Percentiles rank a stretch among this genome's conserved stretches.
Evolutionary conservation across 129 eudicot species (phyloP).

Genomic region (Helianthus tuberosus): DNA sequence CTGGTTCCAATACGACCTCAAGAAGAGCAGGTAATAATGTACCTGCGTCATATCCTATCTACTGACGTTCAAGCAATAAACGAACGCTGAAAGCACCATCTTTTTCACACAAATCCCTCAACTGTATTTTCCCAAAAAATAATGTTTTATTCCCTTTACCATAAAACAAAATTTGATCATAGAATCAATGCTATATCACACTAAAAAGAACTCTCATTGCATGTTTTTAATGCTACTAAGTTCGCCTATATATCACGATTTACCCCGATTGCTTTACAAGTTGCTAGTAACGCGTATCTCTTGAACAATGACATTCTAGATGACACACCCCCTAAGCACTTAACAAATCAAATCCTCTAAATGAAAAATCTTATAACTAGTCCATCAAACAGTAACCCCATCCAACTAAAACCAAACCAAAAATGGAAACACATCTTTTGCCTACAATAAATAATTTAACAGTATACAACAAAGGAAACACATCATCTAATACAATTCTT

Average conservation of each 20-base stretch:
- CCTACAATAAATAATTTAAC: not conserved
- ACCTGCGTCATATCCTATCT: not conserved
- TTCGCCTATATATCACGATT: not conserved
- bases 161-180: not conserved
- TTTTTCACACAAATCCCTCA: not conserved
- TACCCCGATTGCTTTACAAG: not conserved
- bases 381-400: constrained; percentile 1
- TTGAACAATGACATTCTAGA: not conserved
- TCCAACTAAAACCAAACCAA: constrained; percentile 7
- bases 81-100: not conserved
- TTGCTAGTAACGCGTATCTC: not conserved
- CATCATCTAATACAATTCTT: constrained; percentile 10
- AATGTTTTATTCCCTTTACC: not conserved
- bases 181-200: not conserved
- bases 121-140: not conserved
- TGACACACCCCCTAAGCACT: constrained; percentile 3
- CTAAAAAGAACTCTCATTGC: not conserved
- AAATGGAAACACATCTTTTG: not conserved
- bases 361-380: not conserved
- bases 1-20: not conserved
- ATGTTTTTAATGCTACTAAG: not conserved
- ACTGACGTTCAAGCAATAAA: not conserved
- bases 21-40: not conserved
- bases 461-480: not conserved
- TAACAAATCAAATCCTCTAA: not conserved